Conservation (phyloP, 78 protist genomes). For the Anaeramoeba flamelloides region DNA sequence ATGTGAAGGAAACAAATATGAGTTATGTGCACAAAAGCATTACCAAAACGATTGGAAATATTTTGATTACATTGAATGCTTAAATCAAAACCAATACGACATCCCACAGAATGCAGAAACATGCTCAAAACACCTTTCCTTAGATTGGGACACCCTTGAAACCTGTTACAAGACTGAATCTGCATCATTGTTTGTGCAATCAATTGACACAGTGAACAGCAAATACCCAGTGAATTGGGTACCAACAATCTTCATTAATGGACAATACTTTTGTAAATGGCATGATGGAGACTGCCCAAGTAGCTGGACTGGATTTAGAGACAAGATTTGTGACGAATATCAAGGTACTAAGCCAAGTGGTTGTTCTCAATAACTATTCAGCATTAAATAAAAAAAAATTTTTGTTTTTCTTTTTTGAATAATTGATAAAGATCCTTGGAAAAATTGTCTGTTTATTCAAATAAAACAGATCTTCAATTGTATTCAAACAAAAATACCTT, state of each 20-base stretch:
- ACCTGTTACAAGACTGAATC: background rate
- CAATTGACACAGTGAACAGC: background rate
- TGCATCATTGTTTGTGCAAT: background rate
- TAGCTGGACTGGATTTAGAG: background rate
- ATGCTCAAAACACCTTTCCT: background rate
- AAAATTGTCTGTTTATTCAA: too few species aligned
- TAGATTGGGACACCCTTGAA: background rate
- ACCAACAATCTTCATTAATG: background rate
- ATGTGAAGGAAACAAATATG: background rate
- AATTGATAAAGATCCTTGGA: too few species aligned
- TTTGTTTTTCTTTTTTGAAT: too few species aligned
- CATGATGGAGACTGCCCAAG: background rate
- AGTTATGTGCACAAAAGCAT: background rate
- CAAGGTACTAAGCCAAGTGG: background rate
- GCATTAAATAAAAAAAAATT: too few species aligned
- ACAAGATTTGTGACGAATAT: background rate
- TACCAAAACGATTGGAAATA: background rate
- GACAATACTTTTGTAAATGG: background rate
- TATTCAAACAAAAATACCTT: too few species aligned
- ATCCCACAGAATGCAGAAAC: background rate
- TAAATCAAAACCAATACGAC: background rate
- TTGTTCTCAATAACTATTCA: too few species aligned
- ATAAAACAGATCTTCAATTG: too few species aligned
- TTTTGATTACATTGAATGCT: background rate
- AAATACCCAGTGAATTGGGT: background rate